Conservation (phyloP, 129 eudicot genomes). For the Dittrichia graveolens region DNA sequence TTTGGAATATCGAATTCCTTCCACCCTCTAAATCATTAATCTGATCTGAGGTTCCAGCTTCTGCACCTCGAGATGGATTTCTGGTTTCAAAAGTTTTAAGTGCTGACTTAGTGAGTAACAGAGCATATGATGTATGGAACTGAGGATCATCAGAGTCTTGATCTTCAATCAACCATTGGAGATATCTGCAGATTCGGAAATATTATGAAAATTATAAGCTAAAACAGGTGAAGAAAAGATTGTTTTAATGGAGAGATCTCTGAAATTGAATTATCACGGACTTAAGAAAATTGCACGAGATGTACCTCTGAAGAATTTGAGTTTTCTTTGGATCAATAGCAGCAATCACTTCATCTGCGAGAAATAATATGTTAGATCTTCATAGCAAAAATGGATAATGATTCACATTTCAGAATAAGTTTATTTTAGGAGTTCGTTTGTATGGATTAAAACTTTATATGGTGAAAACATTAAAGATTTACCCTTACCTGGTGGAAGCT, state of each 20-base stretch:
- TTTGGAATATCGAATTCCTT: slow-evolving; percentile 55
- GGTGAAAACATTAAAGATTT: background rate
- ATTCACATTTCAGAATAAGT: background rate
- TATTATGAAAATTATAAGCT: slow-evolving; percentile 18
- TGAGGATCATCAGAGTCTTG: slow-evolving; percentile 84
- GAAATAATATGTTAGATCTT: slow-evolving; percentile 21
- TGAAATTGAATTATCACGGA: background rate
- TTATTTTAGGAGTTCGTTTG: background rate
- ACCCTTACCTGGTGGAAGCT: slow-evolving; percentile 73
- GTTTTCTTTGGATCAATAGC: slow-evolving; percentile 88
- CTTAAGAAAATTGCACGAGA: background rate
- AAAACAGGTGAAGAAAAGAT: background rate
- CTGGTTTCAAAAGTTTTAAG: slow-evolving; percentile 56
- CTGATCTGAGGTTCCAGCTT: slow-evolving; percentile 31
- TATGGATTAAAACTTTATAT: background rate
- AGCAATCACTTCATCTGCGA: slow-evolving; percentile 78
- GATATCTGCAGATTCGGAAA: slow-evolving; percentile 57
- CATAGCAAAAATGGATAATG: background rate
- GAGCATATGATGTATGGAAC: slow-evolving; percentile 87
- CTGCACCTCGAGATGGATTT: slow-evolving; percentile 29
- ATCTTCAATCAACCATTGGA: slow-evolving; percentile 97
- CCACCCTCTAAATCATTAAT: slow-evolving; percentile 32
- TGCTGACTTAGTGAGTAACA: slow-evolving; percentile 85
- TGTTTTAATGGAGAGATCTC: background rate
- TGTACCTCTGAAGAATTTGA: slow-evolving; percentile 84